These are phyloP conservation scores for Paraconiothyrium brasiliense DNA, from an alignment of 2,329 filamentous ascomycete genomes.

Conservation along the genomic window DNA sequence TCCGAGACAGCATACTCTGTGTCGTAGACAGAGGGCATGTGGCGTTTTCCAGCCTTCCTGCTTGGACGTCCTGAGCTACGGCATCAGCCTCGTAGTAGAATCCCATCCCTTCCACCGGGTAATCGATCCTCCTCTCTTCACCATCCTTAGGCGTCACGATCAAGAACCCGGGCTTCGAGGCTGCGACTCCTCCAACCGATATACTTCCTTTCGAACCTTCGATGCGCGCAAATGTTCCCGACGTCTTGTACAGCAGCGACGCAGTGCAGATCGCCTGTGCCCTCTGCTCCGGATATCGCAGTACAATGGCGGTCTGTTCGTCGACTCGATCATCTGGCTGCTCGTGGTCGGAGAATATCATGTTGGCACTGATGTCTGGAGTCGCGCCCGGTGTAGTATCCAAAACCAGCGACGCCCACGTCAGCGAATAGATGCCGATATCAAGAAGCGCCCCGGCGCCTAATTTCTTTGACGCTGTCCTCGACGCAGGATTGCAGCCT, in stretches of 20 bases:
- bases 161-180: slow-evolving; percentile 6
- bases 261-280: slow-evolving; percentile 5
- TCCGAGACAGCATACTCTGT: background rate
- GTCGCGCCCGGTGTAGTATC: background rate
- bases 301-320: slow-evolving; percentile 2
- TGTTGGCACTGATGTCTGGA: slow-evolving; percentile 5
- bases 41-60: slow-evolving; percentile 4
- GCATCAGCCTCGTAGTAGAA: slow-evolving; percentile 15
- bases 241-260: slow-evolving; percentile 7
- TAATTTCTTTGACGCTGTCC: slow-evolving; percentile 74
- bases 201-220: slow-evolving; percentile 11
- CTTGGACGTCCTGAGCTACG: slow-evolving; percentile 7
- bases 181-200: slow-evolving; percentile 1
- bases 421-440: slow-evolving; percentile 86
- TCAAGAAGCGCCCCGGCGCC: slow-evolving; percentile 86
- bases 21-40: background rate
- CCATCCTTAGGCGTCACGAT: background rate
- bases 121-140: background rate
- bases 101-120: slow-evolving; percentile 1
- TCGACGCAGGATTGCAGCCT: background rate
- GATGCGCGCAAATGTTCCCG: slow-evolving; percentile 8
- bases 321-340: slow-evolving; percentile 1
- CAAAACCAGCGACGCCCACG: slow-evolving; percentile 81
- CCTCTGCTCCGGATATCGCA: slow-evolving; percentile 3
- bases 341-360: slow-evolving; percentile 10